Conservation (phyloP, 371 early-diverging fungal species). For the Mucor ambiguus region DNA sequence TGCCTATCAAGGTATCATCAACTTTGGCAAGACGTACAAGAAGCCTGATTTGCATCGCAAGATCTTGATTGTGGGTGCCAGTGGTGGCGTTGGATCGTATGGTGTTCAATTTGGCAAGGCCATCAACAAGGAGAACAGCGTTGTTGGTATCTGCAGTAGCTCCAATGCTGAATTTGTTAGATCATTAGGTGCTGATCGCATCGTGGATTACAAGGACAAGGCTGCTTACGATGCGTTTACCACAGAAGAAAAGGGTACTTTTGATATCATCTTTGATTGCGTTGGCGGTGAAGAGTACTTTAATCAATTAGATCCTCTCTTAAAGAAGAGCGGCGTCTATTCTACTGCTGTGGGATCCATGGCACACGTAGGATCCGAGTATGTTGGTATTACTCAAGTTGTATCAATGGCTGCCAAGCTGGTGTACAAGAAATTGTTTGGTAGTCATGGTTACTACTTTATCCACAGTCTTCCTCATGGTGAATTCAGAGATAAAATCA, state of each 20-base stretch:
- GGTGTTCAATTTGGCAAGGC: conserved; percentile 68
- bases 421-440: conserved; percentile 9
- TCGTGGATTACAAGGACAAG: conserved; percentile 57
- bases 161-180: conserved; percentile 53
- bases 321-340: conserved; percentile 40
- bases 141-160: conserved; percentile 66
- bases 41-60: conserved; percentile 1
- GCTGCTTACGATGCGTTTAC: conserved; percentile 31
- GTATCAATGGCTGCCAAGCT: background rate
- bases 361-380: conserved; percentile 19
- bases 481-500: conserved; percentile 12
- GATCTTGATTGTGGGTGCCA: conserved; percentile 57
- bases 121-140: conserved; percentile 43
- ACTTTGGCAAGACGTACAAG: conserved; percentile 6
- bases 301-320: conserved; percentile 26
- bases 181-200: conserved; percentile 60
- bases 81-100: conserved; percentile 64
- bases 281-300: conserved; percentile 60
- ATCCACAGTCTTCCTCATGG: conserved; percentile 4
- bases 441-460: background rate
- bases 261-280: conserved; percentile 53
- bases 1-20: conserved; percentile 42
- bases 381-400: background rate
- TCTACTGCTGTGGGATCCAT: conserved; percentile 50
- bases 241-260: conserved; percentile 18